phyloP scores from a whole-genome alignment of 495 filamentous ascomycete genomes.

The Immersiella caudata region DNA sequence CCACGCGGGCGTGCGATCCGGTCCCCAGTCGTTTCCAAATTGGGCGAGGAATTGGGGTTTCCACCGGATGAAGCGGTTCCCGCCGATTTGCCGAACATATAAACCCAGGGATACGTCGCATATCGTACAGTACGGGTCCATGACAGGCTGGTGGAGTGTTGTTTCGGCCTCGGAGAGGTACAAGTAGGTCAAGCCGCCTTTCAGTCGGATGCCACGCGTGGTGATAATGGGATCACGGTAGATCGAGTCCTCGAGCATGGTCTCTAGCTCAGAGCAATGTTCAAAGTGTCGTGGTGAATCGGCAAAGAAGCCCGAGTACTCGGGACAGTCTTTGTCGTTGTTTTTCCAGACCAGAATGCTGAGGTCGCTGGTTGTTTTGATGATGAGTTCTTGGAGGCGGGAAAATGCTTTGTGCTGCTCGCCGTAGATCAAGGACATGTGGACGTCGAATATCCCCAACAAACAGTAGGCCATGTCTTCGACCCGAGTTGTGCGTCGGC shows the following conservation, averaged over 20 bases:
- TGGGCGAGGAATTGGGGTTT: background rate
- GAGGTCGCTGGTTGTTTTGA: background rate
- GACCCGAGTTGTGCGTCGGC: background rate
- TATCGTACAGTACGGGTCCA: background rate
- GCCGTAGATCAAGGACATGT: constrained; percentile 9
- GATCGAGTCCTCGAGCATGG: background rate
- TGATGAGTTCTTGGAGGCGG: background rate
- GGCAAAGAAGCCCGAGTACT: background rate
- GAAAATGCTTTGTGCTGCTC: background rate
- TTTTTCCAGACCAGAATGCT: constrained; percentile 5
- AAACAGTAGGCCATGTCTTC: constrained; percentile 7
- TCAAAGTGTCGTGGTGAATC: background rate
- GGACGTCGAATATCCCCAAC: constrained; percentile 1
- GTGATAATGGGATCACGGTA: background rate
- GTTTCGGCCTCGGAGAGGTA: background rate
- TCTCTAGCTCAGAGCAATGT: background rate
- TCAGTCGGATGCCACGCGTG: background rate
- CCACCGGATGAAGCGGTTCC: background rate
- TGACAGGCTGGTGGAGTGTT: background rate
- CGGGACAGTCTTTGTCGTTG: background rate
- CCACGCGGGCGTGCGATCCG: background rate
- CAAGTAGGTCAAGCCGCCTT: background rate
- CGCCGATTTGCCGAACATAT: background rate
- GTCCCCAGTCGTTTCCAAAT: background rate
- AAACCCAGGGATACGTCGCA: background rate